These are phyloP conservation scores for Nephelium lappaceum DNA, from an alignment of 345 rosid species.

Conservation along the genomic window DNA sequence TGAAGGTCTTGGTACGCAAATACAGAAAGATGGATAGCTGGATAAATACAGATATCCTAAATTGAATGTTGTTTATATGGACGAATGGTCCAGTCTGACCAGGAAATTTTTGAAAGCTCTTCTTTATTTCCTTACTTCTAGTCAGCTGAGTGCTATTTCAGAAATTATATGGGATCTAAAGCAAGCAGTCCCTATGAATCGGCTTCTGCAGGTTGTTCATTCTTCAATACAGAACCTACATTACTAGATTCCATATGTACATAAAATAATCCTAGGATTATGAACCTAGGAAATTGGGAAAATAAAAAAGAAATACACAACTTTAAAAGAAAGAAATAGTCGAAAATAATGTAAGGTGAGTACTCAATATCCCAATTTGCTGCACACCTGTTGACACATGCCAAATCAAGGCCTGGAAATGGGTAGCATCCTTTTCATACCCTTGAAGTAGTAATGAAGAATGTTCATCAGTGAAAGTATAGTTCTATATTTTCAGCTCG, in stretches of 20 bases:
- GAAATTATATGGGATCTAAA: slow-evolving; percentile 97
- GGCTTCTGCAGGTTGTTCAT: slow-evolving; percentile 84
- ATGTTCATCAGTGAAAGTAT: background rate
- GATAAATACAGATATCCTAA: slow-evolving; percentile 74
- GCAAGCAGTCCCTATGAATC: slow-evolving; percentile 88
- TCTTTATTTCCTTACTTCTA: slow-evolving; percentile 88
- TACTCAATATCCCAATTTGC: background rate
- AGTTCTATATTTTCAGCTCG: background rate
- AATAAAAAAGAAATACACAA: background rate
- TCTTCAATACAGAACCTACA: slow-evolving; percentile 6
- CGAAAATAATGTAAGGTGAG: background rate
- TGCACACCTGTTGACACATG: background rate
- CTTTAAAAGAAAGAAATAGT: slow-evolving; percentile 4
- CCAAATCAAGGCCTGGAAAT: slow-evolving; percentile 10
- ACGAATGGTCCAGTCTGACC: slow-evolving; percentile 81
- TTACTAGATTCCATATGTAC: background rate
- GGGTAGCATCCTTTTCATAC: background rate
- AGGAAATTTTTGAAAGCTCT: slow-evolving; percentile 71
- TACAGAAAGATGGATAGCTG: slow-evolving; percentile 79
- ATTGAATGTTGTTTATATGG: slow-evolving; percentile 51
- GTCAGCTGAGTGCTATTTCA: slow-evolving; percentile 85
- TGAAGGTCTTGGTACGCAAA: slow-evolving; percentile 74
- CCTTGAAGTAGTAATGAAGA: background rate
- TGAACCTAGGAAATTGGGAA: background rate
- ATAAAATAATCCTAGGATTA: background rate